Percentiles rank a stretch among this genome's conserved stretches.
Conservation (phyloP, 2,329 filamentous ascomycete species). For the Hymenoscyphus linearis region DNA sequence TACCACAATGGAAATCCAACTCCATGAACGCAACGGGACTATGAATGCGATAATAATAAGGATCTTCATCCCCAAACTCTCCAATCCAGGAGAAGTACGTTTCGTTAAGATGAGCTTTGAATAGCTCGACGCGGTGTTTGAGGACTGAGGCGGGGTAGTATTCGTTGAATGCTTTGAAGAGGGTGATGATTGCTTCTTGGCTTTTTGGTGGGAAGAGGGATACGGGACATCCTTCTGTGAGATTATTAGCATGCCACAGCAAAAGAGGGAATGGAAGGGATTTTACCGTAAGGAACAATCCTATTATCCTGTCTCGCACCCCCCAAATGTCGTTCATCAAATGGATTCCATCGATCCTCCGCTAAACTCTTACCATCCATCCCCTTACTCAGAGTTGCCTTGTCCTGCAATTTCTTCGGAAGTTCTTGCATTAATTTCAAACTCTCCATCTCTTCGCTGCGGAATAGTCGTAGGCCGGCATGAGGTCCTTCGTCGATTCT, state of each 20-base stretch:
- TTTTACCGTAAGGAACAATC: constrained; percentile 55
- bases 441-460: constrained; percentile 24
- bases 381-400: constrained; percentile 30
- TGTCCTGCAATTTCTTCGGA: constrained; percentile 25
- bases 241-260: constrained; percentile 2
- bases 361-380: constrained; percentile 33
- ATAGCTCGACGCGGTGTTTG: constrained; percentile 47
- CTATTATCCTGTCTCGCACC: constrained; percentile 77
- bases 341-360: constrained; percentile 67
- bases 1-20: constrained; percentile 73
- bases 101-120: constrained; percentile 54
- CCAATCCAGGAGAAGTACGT: constrained; percentile 81
- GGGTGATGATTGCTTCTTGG: constrained; percentile 48
- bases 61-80: constrained; percentile 57
- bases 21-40: constrained; percentile 70
- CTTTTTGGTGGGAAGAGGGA: constrained; percentile 43
- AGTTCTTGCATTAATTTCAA: constrained; percentile 30
- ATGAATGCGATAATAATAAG: constrained; percentile 75
- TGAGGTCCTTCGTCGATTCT: constrained; percentile 29
- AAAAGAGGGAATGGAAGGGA: not conserved
- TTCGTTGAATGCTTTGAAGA: constrained; percentile 60
- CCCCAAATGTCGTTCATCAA: constrained; percentile 73
- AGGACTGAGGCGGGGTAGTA: constrained; percentile 59
- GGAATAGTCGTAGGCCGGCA: constrained; percentile 23
- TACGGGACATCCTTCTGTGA: constrained; percentile 52